Evolutionary conservation across 2,329 filamentous ascomycete genomes (phyloP).

Genomic region (Sporothrix curviconia): DNA sequence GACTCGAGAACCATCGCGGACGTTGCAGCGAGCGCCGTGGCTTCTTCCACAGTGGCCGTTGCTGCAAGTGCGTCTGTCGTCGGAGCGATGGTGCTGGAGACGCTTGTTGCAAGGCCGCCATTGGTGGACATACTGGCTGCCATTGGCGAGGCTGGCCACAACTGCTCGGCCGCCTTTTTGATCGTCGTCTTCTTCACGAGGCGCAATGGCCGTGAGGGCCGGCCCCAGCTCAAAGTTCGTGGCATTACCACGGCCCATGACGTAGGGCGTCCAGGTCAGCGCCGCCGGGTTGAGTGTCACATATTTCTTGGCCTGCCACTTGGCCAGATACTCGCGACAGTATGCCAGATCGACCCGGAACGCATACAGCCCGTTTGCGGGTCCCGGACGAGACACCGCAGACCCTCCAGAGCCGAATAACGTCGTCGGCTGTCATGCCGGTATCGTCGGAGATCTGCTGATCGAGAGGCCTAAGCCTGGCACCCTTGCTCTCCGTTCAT

Average conservation of each 20-base stretch:
- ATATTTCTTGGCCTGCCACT: slow-evolving; percentile 84
- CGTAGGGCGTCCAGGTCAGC: slow-evolving; percentile 91
- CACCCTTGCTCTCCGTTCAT: slow-evolving; percentile 30
- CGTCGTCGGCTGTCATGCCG: slow-evolving; percentile 92
- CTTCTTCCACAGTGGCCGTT: neutral
- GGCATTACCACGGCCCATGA: slow-evolving; percentile 83
- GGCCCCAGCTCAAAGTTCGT: slow-evolving; percentile 79
- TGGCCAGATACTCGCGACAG: slow-evolving; percentile 78
- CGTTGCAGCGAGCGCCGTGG: slow-evolving; percentile 17
- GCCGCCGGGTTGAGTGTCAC: slow-evolving; percentile 74
- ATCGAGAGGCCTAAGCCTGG: slow-evolving; percentile 51
- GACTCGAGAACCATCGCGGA: slow-evolving; percentile 19
- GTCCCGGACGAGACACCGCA: slow-evolving; percentile 84
- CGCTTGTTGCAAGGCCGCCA: neutral
- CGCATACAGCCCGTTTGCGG: slow-evolving; percentile 79
- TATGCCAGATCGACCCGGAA: slow-evolving; percentile 80
- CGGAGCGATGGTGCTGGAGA: neutral
- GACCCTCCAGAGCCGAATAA: slow-evolving; percentile 88
- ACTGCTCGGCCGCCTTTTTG: slow-evolving; percentile 30
- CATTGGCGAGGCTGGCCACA: slow-evolving; percentile 23
- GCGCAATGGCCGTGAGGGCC: slow-evolving; percentile 77
- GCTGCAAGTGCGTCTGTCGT: neutral
- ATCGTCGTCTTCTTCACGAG: slow-evolving; percentile 66
- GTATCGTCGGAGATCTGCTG: slow-evolving; percentile 75
- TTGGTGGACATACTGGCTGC: slow-evolving; percentile 2